Base-by-base conservation (phyloP, 306 rosid species). In the Astragalus membranaceus region DNA sequence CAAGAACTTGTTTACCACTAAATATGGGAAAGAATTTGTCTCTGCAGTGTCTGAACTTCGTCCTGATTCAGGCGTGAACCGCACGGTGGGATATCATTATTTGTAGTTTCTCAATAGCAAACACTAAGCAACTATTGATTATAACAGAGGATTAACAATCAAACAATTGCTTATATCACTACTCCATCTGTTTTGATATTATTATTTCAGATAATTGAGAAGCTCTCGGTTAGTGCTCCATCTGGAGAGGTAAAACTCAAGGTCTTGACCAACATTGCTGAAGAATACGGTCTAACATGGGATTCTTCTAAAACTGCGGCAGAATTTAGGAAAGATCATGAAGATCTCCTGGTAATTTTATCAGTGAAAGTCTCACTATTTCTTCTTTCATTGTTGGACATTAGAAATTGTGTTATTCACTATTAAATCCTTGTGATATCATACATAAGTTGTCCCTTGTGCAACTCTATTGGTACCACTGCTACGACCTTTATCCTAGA, bases 11-110 rank as follows among this genome's bases (percentile, higher is more conserved):
- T 86, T 94, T 80, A 75, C 87, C 69, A 82, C 90, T 72, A 94
- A 94, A 84, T 94, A 91, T 68, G 97, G 99, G 59, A 94, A 94
- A 84, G 95, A 89, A 70, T 94, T 94, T 59, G 75, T 86, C 70
- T 68, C 84, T 56, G 82, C 91, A 41, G 85, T 72, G 8, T 83
- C 97, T 53, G 99, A 94, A 74, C 99, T 94, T 83, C 96, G 92
- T 75, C 99, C 99, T 56, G 99, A 94, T 82, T 94, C 99, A 1
- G 90, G 96, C 56, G 96, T 94, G 80, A 94, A 94, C 69, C 96
- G 99, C 83, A 89, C 76, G 67, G 99, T 94, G 81, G 81, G 67
- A 77, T 81, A 63, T 67, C 74, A 77, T 75, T 64, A 12, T n/a
- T 23, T 52, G 13, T 23, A 12, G 51, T 57, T 55, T 77, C 69